Evolutionary conservation across 129 eudicot genomes (phyloP).

Genomic region (Glebionis coronaria): DNA sequence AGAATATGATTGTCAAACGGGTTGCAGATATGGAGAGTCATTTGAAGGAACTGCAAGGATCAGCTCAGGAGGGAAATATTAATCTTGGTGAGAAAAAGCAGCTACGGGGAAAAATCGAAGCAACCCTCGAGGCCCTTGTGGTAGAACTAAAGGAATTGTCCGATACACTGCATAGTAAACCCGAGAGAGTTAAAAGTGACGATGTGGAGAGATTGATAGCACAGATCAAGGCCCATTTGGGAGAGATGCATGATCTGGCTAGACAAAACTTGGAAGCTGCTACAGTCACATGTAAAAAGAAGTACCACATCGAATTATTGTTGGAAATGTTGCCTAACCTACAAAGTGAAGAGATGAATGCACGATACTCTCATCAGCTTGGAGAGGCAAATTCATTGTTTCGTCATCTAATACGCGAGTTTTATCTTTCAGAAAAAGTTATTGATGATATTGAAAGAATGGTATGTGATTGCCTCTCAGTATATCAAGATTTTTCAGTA

Average conservation of each 20-base stretch:
- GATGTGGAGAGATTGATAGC: background rate
- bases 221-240: background rate
- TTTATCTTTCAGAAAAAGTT: background rate
- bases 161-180: no score
- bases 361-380: background rate
- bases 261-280: background rate
- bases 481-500: background rate
- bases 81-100: background rate
- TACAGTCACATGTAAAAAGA: background rate
- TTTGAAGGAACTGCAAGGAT: background rate
- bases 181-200: background rate
- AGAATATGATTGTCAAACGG: background rate
- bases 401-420: background rate
- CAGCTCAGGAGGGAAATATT: background rate
- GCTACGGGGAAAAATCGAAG: background rate
- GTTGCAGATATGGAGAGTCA: background rate
- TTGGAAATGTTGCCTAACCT: background rate
- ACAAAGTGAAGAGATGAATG: background rate
- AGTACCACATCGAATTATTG: background rate
- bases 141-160: background rate
- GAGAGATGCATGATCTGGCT: slow-evolving; percentile 1
- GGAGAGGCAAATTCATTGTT: background rate
- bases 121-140: background rate
- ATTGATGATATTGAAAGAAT: background rate
- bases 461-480: background rate